Conservation (phyloP, 345 rosid genomes). For the Toxicodendron radicans region DNA sequence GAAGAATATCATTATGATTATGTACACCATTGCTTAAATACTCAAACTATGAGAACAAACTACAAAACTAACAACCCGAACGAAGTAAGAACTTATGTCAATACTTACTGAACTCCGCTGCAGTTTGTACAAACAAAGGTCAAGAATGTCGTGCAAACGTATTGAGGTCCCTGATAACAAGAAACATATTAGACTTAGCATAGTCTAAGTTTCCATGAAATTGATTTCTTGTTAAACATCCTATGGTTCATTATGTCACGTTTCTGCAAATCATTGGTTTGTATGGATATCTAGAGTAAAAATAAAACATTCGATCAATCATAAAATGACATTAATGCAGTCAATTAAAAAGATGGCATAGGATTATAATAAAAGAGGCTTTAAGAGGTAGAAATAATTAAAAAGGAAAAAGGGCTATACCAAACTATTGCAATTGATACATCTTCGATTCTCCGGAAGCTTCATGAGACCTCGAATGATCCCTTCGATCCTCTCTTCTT, state of each 20-base stretch:
- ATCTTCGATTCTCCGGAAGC: constrained; percentile 75
- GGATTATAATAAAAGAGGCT: not conserved
- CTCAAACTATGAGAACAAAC: not conserved
- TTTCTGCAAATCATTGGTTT: not conserved
- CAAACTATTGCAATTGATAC: constrained; percentile 83
- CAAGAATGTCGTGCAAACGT: constrained; percentile 85
- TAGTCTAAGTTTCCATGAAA: not conserved
- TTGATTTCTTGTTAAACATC: not conserved
- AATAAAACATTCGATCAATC: too few relatives aligned
- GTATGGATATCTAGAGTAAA: not conserved
- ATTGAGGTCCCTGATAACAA: constrained; percentile 83
- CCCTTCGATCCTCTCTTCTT: constrained; percentile 69
- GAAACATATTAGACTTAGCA: constrained; percentile 5
- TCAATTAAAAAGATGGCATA: not conserved
- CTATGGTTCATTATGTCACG: not conserved
- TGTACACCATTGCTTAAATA: too few relatives aligned
- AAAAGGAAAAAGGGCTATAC: constrained; percentile 29
- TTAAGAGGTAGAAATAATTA: not conserved
- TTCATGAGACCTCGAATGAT: constrained; percentile 67
- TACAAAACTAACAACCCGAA: not conserved
- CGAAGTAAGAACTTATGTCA: not conserved
- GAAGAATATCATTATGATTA: not conserved
- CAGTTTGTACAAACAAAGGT: constrained; percentile 88
- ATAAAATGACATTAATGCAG: too few relatives aligned
- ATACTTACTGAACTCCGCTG: constrained; percentile 81